phyloP scores from a whole-genome alignment of 768 basidiomycete genomes.

The Exidia glandulosa region DNA sequence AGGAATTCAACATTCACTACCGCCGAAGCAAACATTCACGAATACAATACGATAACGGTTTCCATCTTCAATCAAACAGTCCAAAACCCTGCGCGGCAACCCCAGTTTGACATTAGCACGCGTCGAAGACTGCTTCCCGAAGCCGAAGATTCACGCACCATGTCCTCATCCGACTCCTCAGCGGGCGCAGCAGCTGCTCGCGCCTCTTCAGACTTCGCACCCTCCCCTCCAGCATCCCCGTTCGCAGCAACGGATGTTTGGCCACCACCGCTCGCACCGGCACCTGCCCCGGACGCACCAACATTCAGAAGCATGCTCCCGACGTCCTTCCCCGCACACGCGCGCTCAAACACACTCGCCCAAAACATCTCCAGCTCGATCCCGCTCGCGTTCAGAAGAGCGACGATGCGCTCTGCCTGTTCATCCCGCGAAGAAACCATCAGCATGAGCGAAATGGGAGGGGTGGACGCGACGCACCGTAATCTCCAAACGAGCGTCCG shows the following conservation, averaged over 20 bases:
- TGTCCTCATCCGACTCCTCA: slow-evolving; percentile 31
- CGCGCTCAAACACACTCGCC: slow-evolving; percentile 41
- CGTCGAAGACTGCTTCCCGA: no score
- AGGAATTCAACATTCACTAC: no score
- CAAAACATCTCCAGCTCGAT: slow-evolving; percentile 42
- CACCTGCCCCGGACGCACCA: slow-evolving; percentile 30
- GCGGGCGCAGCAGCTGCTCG: slow-evolving; percentile 22
- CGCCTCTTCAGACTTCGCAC: background rate
- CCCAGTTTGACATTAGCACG: background rate
- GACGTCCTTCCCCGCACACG: slow-evolving; percentile 41
- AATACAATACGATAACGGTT: no score
- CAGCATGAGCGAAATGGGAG: background rate
- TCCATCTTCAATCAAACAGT: background rate
- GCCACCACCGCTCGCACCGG: slow-evolving; percentile 25
- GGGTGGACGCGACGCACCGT: slow-evolving; percentile 23
- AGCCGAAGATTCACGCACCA: slow-evolving; percentile 5
- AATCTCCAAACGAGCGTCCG: slow-evolving; percentile 41
- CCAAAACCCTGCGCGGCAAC: background rate
- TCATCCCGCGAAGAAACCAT: background rate
- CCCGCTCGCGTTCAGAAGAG: slow-evolving; percentile 33
- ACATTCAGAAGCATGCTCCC: slow-evolving; percentile 39
- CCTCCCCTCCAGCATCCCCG: slow-evolving; percentile 21
- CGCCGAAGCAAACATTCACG: no score
- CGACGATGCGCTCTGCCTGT: slow-evolving; percentile 34
- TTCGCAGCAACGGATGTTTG: slow-evolving; percentile 22